Evolutionary conservation across 441 rosid species (phyloP).

Genomic region (Kokia cookei): DNA sequence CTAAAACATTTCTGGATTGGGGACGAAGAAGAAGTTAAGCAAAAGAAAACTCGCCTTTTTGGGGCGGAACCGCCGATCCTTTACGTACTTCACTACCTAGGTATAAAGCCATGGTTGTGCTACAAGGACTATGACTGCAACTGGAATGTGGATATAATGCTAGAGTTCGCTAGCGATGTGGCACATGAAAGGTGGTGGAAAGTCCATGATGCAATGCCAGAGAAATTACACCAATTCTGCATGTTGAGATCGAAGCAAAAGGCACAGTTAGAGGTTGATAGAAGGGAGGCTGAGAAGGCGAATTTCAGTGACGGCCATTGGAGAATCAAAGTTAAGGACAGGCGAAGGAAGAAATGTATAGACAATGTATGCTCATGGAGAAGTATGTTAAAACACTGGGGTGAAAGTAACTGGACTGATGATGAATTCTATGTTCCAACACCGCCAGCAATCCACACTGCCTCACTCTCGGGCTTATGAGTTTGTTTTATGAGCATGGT

Average conservation of each 20-base stretch:
- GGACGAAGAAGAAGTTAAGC: constrained; percentile 63
- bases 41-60: constrained; percentile 63
- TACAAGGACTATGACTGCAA: constrained; percentile 88
- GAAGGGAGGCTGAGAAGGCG: constrained; percentile 67
- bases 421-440: constrained; percentile 44
- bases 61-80: constrained; percentile 81
- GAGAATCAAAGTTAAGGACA: constrained; percentile 47
- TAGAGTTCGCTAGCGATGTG: constrained; percentile 77
- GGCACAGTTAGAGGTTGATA: constrained; percentile 75
- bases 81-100: constrained; percentile 82
- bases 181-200: constrained; percentile 87
- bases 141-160: constrained; percentile 68
- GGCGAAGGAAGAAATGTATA: constrained; percentile 52
- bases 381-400: constrained; percentile 84
- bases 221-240: constrained; percentile 70
- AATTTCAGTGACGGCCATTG: constrained; percentile 70
- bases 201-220: constrained; percentile 89
- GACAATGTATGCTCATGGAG: constrained; percentile 78
- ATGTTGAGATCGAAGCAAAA: constrained; percentile 72
- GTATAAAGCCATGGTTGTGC: constrained; percentile 87
- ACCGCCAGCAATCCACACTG: constrained; percentile 57
- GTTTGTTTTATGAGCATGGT: no score
- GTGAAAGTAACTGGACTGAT: constrained; percentile 80
- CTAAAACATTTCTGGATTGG: constrained; percentile 89
- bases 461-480: constrained; percentile 32